phyloP scores from a whole-genome alignment of 2,329 filamentous ascomycete genomes.

The Aspergillus pseudotamarii region DNA sequence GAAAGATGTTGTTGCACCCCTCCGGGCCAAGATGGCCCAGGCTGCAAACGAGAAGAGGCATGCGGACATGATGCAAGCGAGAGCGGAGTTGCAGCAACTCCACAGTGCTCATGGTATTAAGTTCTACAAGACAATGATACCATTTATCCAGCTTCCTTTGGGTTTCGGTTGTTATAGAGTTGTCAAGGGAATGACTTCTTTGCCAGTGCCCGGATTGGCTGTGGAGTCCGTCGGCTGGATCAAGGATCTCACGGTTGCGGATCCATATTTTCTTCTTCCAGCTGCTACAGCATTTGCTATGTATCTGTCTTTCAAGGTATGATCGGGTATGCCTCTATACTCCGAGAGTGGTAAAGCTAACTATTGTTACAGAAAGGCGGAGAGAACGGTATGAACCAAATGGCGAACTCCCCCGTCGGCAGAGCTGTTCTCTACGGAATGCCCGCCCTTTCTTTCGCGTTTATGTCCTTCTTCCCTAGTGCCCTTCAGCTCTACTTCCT shows the following conservation, averaged over 20 bases:
- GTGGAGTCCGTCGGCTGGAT: conserved; percentile 77
- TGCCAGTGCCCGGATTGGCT: conserved; percentile 81
- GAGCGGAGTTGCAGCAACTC: conserved; percentile 54
- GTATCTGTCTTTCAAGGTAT: conserved; percentile 61
- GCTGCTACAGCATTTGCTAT: conserved; percentile 59
- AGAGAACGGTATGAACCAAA: conserved; percentile 38
- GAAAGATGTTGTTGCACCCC: conserved; percentile 58
- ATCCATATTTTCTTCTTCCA: conserved; percentile 80
- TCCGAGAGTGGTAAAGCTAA: not conserved
- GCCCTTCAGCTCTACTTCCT: conserved; percentile 67
- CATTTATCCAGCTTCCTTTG: conserved; percentile 68
- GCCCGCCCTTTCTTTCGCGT: conserved; percentile 55
- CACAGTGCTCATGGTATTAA: conserved; percentile 60
- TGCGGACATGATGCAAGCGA: conserved; percentile 49
- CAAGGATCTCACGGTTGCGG: conserved; percentile 70
- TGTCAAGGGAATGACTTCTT: conserved; percentile 69
- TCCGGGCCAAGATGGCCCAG: conserved; percentile 58
- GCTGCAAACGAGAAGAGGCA: conserved; percentile 50
- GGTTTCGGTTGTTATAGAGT: conserved; percentile 81
- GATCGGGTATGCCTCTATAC: conserved; percentile 17
- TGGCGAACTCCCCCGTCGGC: conserved; percentile 31
- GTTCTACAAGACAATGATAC: conserved; percentile 54
- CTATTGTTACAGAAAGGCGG: conserved; percentile 37
- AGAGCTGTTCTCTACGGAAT: conserved; percentile 48
- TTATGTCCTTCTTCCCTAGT: conserved; percentile 60